Evolutionary conservation across 768 basidiomycete species (phyloP).

Genomic region (Tremella yokohamensis): DNA sequence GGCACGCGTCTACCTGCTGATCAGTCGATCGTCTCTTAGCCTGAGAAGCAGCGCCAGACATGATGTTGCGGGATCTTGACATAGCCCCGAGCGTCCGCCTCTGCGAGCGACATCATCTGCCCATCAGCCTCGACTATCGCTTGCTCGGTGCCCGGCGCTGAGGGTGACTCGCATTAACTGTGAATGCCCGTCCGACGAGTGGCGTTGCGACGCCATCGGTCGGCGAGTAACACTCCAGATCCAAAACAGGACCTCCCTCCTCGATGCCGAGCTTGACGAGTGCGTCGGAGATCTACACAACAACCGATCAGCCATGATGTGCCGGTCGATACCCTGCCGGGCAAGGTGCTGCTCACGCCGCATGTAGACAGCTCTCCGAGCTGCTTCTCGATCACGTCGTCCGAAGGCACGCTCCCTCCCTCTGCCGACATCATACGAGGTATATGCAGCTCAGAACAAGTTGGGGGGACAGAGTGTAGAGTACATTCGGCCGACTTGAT

Average conservation of each 20-base stretch:
- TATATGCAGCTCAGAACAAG: too few relatives aligned
- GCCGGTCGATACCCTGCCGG: background rate
- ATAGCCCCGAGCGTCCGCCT: too few relatives aligned
- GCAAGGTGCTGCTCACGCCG: background rate
- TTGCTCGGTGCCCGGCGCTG: background rate
- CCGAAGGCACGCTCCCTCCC: too few relatives aligned
- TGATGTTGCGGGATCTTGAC: too few relatives aligned
- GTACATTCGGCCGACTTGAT: too few relatives aligned
- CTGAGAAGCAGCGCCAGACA: background rate
- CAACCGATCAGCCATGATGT: background rate
- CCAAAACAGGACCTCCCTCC: conserved; percentile 76
- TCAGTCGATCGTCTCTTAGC: background rate
- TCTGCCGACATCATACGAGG: too few relatives aligned
- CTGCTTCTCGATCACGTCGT: too few relatives aligned
- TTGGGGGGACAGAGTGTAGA: too few relatives aligned
- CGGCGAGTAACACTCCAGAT: conserved; percentile 63
- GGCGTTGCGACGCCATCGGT: conserved; percentile 41
- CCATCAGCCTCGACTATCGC: too few relatives aligned
- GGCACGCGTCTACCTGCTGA: conserved; percentile 60
- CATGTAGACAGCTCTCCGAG: background rate
- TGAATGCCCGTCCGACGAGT: conserved; percentile 78
- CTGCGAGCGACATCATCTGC: too few relatives aligned
- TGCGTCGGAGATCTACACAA: conserved; percentile 76
- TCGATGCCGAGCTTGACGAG: conserved; percentile 71
- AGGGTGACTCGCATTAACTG: conserved; percentile 58